Evolutionary conservation across 192 early-diverging fungal species (phyloP).

Genomic region (Coemansia sp.): DNA sequence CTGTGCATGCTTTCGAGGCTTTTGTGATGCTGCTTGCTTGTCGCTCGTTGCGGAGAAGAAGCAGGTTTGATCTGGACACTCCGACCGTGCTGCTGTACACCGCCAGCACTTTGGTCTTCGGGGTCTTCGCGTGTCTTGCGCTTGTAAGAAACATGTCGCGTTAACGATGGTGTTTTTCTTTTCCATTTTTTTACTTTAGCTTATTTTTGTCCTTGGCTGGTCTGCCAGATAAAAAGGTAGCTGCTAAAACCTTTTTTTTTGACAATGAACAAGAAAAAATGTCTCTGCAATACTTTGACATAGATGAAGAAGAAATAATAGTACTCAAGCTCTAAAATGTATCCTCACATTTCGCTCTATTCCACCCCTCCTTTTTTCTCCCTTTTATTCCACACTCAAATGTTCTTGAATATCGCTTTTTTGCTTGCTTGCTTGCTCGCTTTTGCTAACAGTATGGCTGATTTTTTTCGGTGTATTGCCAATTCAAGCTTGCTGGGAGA

Average conservation of each 20-base stretch:
- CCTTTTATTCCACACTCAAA: no score
- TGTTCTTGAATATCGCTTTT: no score
- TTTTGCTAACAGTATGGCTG: background rate
- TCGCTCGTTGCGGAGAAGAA: background rate
- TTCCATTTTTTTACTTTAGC: no score
- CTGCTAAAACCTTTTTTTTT: background rate
- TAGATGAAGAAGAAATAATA: no score
- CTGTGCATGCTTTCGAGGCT: conserved; percentile 1
- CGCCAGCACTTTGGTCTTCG: conserved; percentile 9
- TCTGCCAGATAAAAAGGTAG: no score
- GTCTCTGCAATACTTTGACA: no score
- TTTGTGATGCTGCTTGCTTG: conserved; percentile 5
- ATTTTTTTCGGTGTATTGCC: background rate
- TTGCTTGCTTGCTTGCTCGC: no score
- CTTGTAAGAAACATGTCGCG: background rate
- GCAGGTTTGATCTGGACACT: background rate
- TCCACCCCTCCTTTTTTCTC: no score
- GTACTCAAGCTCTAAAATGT: no score
- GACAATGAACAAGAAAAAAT: background rate
- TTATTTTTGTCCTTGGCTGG: no score
- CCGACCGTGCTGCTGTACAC: background rate
- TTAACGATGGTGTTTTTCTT: background rate
- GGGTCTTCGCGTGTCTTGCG: conserved; percentile 2
- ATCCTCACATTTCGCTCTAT: no score
- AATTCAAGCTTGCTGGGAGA: background rate